Conservation (phyloP, 75 land plant genomes). For the Pinus taeda region DNA sequence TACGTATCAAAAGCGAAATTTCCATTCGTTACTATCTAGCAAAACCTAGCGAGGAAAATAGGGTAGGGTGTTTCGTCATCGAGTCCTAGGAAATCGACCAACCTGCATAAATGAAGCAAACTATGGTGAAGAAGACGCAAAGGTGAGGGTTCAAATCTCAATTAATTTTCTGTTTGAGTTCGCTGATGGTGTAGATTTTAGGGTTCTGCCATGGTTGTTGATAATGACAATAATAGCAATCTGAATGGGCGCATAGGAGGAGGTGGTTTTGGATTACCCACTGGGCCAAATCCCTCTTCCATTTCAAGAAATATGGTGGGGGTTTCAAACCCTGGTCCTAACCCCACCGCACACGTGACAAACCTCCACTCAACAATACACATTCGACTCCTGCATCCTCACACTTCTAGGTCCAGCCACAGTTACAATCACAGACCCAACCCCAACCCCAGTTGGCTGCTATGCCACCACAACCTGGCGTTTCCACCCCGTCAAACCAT, state of each 20-base stretch:
- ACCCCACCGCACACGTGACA: background rate
- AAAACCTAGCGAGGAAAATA: no score
- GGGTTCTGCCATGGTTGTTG: no score
- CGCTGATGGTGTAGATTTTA: no score
- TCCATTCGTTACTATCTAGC: no score
- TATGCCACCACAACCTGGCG: slow-evolving; percentile 26
- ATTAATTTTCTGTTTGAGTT: no score
- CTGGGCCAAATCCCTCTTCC: background rate
- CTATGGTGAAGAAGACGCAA: no score
- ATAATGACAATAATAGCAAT: background rate
- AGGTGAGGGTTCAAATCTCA: no score
- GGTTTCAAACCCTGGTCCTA: background rate
- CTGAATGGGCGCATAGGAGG: slow-evolving; percentile 1
- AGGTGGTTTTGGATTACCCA: background rate
- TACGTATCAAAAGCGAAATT: no score
- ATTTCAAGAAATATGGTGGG: background rate
- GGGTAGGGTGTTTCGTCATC: no score
- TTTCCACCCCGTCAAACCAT: slow-evolving; percentile 20
- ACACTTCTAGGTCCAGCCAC: slow-evolving; percentile 7
- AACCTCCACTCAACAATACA: background rate
- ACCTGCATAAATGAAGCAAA: no score
- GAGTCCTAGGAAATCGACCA: no score
- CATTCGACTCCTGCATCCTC: background rate
- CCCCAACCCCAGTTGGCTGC: slow-evolving; percentile 19
- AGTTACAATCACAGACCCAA: slow-evolving; percentile 15